A percentile compares a stretch with the other conserved stretches of the same genome.
Evolutionary conservation across 2,329 filamentous ascomycete genomes (phyloP).

Genomic region (Talaromyces sp.): DNA sequence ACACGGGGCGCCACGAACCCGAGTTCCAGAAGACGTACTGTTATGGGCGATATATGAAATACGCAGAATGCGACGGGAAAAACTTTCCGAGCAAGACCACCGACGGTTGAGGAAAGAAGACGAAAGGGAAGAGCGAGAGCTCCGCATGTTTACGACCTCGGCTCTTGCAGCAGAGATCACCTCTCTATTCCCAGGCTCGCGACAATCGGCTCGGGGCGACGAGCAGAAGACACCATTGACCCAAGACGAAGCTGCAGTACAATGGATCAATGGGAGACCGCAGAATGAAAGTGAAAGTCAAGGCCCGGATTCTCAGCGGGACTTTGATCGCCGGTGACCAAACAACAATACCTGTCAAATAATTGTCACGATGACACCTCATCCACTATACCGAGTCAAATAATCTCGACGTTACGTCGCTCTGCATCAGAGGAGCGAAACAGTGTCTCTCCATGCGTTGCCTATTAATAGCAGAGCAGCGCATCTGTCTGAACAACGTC

Average conservation of each 20-base stretch:
- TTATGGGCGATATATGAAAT: constrained; percentile 92
- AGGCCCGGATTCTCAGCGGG: constrained; percentile 7
- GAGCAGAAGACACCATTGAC: constrained; percentile 43
- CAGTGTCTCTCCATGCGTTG: neutral
- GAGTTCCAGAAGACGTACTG: constrained; percentile 83
- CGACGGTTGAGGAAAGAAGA: constrained; percentile 47
- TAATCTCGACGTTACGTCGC: neutral
- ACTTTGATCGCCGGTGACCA: neutral
- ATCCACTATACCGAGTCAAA: neutral
- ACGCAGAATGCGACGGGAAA: constrained; percentile 73
- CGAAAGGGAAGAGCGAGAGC: constrained; percentile 48
- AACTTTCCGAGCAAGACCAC: constrained; percentile 75
- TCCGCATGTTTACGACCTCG: constrained; percentile 45
- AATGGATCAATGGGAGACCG: constrained; percentile 32
- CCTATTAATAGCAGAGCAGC: neutral
- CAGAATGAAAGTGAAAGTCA: constrained; percentile 20
- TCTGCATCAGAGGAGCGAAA: neutral
- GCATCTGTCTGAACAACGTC: neutral
- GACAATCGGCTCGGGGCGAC: constrained; percentile 38
- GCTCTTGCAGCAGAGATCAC: constrained; percentile 44
- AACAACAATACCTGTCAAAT: neutral
- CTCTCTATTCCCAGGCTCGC: constrained; percentile 29
- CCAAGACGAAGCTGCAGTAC: constrained; percentile 32
- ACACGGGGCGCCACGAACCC: constrained; percentile 68
- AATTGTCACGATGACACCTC: neutral